Evolutionary conservation across 2,329 filamentous ascomycete genomes (phyloP).

Genomic region (Nothophoma quercina): DNA sequence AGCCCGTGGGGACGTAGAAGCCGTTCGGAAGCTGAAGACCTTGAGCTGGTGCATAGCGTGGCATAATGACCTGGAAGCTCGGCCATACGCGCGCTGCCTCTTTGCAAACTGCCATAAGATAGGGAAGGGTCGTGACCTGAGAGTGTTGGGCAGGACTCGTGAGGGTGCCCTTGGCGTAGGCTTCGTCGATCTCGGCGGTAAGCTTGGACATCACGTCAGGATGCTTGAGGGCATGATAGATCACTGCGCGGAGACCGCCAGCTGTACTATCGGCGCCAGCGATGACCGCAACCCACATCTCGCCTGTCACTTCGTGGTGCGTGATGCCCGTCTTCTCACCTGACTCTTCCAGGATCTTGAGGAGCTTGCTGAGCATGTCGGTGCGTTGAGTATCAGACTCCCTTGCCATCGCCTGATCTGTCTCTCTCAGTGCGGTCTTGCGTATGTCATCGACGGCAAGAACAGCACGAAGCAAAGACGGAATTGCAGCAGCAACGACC

Average conservation of each 20-base stretch:
- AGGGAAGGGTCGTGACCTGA: conserved; percentile 71
- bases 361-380: conserved; percentile 42
- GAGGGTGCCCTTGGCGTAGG: conserved; percentile 14
- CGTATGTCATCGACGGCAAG: conserved; percentile 26
- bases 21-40: conserved; percentile 63
- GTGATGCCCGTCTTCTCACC: conserved; percentile 1
- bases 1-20: neutral
- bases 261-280: conserved; percentile 49
- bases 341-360: conserved; percentile 34
- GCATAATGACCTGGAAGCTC: conserved; percentile 72
- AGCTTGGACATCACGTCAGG: conserved; percentile 26
- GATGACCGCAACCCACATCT: conserved; percentile 42
- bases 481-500: conserved; percentile 22
- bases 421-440: conserved; percentile 27
- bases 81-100: conserved; percentile 80
- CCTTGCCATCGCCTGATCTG: conserved; percentile 18
- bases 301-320: conserved; percentile 17
- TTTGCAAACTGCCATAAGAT: conserved; percentile 78
- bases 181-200: conserved; percentile 33
- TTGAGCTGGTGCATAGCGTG: conserved; percentile 72
- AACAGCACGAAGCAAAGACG: conserved; percentile 33
- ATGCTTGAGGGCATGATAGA: conserved; percentile 51
- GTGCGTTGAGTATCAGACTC: conserved; percentile 22
- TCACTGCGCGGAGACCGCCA: conserved; percentile 38
- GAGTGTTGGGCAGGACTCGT: conserved; percentile 21